These are phyloP conservation scores for Teratosphaeria pseudoeucalypti DNA, from an alignment of 2,329 filamentous ascomycete genomes.

Conservation along the genomic window DNA sequence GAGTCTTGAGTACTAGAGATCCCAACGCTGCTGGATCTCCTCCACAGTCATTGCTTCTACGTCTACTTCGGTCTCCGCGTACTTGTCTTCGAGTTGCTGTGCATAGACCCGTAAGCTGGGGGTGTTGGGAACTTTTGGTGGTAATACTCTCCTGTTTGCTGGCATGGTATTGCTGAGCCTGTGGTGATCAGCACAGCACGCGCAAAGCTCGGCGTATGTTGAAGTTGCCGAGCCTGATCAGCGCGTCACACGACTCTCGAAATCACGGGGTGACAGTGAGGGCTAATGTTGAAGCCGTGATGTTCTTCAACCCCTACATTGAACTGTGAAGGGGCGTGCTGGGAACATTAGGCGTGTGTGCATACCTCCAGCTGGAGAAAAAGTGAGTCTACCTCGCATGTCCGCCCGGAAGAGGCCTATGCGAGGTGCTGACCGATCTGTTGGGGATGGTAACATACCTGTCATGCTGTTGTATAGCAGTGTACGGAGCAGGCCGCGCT, in stretches of 20 bases:
- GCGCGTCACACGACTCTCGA: background rate
- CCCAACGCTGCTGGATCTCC: background rate
- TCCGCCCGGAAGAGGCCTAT: background rate
- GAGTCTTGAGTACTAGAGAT: background rate
- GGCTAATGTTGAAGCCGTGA: background rate
- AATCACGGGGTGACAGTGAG: background rate
- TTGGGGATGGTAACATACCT: background rate
- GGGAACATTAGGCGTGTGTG: background rate
- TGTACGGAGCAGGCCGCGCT: background rate
- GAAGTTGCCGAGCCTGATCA: background rate
- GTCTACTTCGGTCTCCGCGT: background rate
- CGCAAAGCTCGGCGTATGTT: background rate
- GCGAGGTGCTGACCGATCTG: background rate
- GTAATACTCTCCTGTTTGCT: background rate
- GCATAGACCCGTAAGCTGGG: background rate
- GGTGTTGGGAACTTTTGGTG: background rate
- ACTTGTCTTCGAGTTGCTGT: background rate
- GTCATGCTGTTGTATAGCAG: background rate
- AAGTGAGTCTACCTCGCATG: background rate
- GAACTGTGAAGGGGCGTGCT: background rate
- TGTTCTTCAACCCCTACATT: background rate
- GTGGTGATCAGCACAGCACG: background rate
- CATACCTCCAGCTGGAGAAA: background rate
- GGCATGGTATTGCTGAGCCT: background rate
- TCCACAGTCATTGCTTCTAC: background rate